Evolutionary conservation across 164 flowering plant species (phyloP), one percentile per base, ranked within the genome.

Genomic region (Houttuynia cordata): DNA sequence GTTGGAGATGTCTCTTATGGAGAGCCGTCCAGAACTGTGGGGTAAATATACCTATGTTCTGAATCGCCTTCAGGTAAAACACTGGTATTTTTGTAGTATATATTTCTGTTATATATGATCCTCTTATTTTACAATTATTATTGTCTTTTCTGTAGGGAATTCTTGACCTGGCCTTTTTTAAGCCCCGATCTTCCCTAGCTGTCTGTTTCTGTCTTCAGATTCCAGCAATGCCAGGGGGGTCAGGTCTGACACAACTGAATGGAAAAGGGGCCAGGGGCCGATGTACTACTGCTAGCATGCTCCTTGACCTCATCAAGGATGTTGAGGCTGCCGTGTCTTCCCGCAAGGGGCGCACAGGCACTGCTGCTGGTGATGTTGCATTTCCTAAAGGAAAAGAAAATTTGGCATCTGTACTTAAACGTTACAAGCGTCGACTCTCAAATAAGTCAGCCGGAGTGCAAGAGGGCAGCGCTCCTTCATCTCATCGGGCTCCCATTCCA

Each of bases 21-120:
- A 93, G 75, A 93, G 99, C 75, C 81, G 99, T 59, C 99, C 99
- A 3, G 97, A 93, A 69, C 79, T 93, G 5, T 93, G 99, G 99
- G 99, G 99, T 20, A 90, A 90, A 65, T 93, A 93, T 61, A 93
- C 99, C 57, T 93, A 83, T 20, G 96, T 93, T 23, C 87, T 93
- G 25, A 93, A 93, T 67, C 99, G 91, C 53, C 97, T 93, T 60
- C 99, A 93, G 96, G 99, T 93, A 80, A 61, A 62, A 21, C 34
- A 10, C 1, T 53, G 22, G 20, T n/a, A n/a, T 53, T 53, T 13
- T 53, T n/a, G 8, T 25, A 6, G 37, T 37, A 20, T 57, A n/a
- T 57, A 21, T 45, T 9, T 34, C 42, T 9, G 18, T 57, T 34
- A 8, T 15, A 18, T 17, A 34, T 25, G 20, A 34, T 57, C 17